Evolutionary conservation across 192 early-diverging fungal species (phyloP).

Genomic region (Gryganskiella cystojenkinii): DNA sequence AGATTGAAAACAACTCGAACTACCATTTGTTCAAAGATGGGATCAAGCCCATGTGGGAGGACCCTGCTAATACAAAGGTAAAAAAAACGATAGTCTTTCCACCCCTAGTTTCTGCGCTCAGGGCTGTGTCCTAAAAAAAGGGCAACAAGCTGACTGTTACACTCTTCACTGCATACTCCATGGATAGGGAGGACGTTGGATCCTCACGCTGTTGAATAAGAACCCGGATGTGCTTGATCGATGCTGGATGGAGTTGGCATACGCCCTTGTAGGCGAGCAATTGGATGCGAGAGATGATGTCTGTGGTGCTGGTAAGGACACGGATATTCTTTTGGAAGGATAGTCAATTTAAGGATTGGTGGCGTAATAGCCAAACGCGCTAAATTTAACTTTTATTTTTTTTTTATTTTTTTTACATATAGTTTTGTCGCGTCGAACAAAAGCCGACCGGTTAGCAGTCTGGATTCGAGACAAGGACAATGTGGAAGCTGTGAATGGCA

Average conservation of each 20-base stretch:
- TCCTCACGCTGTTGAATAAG: conserved; percentile 40
- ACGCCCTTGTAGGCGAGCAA: conserved; percentile 56
- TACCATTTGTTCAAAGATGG: conserved; percentile 58
- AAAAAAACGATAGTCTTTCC: neutral
- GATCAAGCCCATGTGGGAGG: conserved; percentile 61
- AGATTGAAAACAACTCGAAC: conserved; percentile 51
- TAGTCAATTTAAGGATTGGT: neutral
- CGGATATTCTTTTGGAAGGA: neutral
- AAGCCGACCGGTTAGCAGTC: conserved; percentile 54
- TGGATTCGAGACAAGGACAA: conserved; percentile 59
- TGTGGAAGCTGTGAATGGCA: conserved; percentile 54
- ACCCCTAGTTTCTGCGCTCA: neutral
- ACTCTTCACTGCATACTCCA: too few relatives aligned
- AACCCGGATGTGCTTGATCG: conserved; percentile 52
- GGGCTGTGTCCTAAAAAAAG: too few relatives aligned
- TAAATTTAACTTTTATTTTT: too few relatives aligned
- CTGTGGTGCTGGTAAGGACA: conserved; percentile 54
- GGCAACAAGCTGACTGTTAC: too few relatives aligned
- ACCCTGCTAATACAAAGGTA: conserved; percentile 58
- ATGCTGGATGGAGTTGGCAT: conserved; percentile 56
- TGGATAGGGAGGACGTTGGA: conserved; percentile 57
- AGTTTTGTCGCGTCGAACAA: conserved; percentile 54
- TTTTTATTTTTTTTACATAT: neutral
- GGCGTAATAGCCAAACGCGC: neutral
- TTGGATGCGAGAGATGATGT: conserved; percentile 55